Base-by-base conservation (phyloP, 768 basidiomycete genomes). In the Galerina marginata region DNA sequence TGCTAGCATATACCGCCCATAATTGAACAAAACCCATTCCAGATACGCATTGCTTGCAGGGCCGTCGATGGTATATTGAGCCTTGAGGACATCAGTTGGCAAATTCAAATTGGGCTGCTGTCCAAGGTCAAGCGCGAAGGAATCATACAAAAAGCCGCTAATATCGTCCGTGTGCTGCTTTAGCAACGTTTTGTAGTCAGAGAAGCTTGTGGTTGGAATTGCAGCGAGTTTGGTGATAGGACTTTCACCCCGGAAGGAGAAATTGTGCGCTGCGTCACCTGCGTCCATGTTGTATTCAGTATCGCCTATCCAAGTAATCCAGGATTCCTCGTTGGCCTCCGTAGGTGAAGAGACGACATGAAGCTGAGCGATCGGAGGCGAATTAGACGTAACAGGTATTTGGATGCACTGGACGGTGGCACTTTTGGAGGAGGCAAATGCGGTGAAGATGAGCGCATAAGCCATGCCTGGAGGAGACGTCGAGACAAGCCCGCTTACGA, bases 21-120 rank as follows among this genome's bases (percentile, higher is more conserved):
- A 87, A 68, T 91, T 90, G 73, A 92, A 91, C 61, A 86, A 58
- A 39, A 92, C 50, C 89, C 88, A 91, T 69, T 92, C 90, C 25
- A 92, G 63, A 67, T 91, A 91, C 36, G 81, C 66, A 61, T 91
- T 83, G 6, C 87, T 88, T 6, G 72, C 70, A 26, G 64, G 50
- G 12, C 67, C 65, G 54, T 85, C 81, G 11, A 79, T 76, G 54
- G 77, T 66, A 67, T 92, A 92, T 50, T 76, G 74, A 1, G 73
- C 69, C 52, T 81, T 75, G 36, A 92, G 74, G 60, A 79, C 75
- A 67, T 91, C 83, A 14, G 90, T 92, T 23, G 89, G 79, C 6
- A 71, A 76, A 46, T 71, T 59, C 38, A 88, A 67, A 56, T 86
- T 77, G 2, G 89, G 80, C 42, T 63, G 81, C 68, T 88, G 85